Percentiles rank a stretch among this genome's conserved stretches.
Conservation (phyloP, 495 filamentous ascomycete species). For the Darksidea phi region DNA sequence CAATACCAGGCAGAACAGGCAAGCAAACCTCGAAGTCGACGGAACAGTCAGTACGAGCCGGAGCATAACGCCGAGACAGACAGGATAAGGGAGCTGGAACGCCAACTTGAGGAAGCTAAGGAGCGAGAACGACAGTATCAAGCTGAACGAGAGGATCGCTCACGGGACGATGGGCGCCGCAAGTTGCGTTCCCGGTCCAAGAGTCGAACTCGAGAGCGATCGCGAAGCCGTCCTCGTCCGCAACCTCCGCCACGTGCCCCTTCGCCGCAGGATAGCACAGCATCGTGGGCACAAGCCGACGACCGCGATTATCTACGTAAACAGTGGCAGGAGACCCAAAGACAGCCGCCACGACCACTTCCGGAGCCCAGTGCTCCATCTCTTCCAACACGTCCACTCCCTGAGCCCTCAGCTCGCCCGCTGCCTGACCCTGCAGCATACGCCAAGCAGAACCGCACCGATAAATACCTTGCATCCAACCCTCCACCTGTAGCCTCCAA, state of each 20-base stretch:
- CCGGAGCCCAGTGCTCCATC: conserved; percentile 39
- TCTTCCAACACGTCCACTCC: conserved; percentile 43
- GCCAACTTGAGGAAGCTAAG: conserved; percentile 79
- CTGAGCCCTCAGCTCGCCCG: conserved; percentile 48
- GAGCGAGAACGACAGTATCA: conserved; percentile 85
- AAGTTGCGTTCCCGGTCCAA: conserved; percentile 31
- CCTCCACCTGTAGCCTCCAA: conserved; percentile 50
- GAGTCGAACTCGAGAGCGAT: conserved; percentile 25
- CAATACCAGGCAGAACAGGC: conserved; percentile 68
- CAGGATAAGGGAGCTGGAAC: conserved; percentile 80
- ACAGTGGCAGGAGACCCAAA: conserved; percentile 62
- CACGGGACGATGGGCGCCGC: conserved; percentile 34
- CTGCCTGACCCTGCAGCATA: conserved; percentile 54
- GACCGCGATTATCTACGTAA: conserved; percentile 72
- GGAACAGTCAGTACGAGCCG: conserved; percentile 38
- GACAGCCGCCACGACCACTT: conserved; percentile 42
- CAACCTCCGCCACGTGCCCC: conserved; percentile 43
- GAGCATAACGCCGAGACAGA: conserved; percentile 44
- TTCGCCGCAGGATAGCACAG: conserved; percentile 54
- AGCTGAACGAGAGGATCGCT: conserved; percentile 67
- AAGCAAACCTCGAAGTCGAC: conserved; percentile 32
- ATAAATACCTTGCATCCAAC: conserved; percentile 54
- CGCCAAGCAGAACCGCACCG: conserved; percentile 39
- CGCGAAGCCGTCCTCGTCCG: conserved; percentile 28
- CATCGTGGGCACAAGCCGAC: conserved; percentile 65